Base-by-base conservation (phyloP, 73 alveolate genomes). In the Loxodes magnus region DNA sequence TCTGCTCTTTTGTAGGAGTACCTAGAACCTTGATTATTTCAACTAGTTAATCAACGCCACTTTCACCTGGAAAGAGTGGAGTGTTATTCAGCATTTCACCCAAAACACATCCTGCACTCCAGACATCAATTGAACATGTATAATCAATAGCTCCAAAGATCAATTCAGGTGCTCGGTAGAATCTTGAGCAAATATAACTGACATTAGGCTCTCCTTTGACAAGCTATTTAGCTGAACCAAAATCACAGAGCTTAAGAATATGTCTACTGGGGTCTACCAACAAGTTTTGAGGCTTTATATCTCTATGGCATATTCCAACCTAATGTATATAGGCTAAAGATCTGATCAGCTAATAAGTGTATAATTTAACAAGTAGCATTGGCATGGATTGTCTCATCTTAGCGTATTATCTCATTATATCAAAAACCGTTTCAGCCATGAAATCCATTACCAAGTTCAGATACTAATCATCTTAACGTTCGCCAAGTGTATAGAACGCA, bases 91-190 rank as follows among this genome's bases (percentile, higher is more conserved):
- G 70, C 75, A 82, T 56, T 57, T 88, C 98, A 21, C 89, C 90
- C 4, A 85, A 76, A 9, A 88, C 95, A 53, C 96, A 88, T 23
- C 98, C 98, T 41, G 81, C 88, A 50, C 92, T 67, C 94, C 94
- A 80, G 15, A 80, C 65, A 63, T 80, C 94, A 28, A 61, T 59
- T 20, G 79, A 90, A 9, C 88, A 54, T 16, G 90, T 74, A 51
- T 91, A 91, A 35, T 74, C 85, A 9, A 96, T 78, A 35, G 93
- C 92, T 9, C 97, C 97, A 39, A 93, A 90, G 34, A 79, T 93
- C 59, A 93, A 69, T 75, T 93, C 99, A 3, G 97, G 97, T 16
- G 96, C 96, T 49, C 96, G 67, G 73, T 82, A 90, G 60, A 73
- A 84, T 24, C 77, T 55, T 36, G 78, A 61, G 46, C 97, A 90